Evolutionary conservation across 31 red algal species (phyloP).

Genomic region (Porphyra umbilicalis): DNA sequence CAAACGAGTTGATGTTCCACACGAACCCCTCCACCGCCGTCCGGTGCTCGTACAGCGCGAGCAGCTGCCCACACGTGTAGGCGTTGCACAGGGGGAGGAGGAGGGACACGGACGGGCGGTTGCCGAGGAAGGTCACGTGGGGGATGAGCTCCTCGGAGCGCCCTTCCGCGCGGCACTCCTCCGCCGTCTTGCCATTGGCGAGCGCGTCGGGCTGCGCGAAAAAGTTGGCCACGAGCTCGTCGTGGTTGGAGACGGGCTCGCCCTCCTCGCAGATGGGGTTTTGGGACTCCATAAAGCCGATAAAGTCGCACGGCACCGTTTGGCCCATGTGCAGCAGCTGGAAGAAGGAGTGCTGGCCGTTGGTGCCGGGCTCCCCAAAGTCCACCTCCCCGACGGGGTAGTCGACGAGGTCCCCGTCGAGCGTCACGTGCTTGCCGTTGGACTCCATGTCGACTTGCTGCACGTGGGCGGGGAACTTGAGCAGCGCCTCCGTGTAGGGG

Average conservation of each 20-base stretch:
- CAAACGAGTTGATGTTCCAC: conserved; percentile 97
- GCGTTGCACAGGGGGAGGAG: conserved; percentile 44
- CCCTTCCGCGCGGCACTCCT: conserved; percentile 59
- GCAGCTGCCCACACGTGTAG: conserved; percentile 55
- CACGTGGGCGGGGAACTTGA: conserved; percentile 88
- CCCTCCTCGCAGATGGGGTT: conserved; percentile 38
- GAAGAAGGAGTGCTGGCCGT: conserved; percentile 98
- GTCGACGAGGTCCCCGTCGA: conserved; percentile 59
- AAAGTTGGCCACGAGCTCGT: conserved; percentile 95
- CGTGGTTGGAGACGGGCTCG: conserved; percentile 85
- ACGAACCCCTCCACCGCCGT: conserved; percentile 84
- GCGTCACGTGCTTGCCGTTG: conserved; percentile 89
- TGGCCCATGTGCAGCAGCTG: conserved; percentile 96
- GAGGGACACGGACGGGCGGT: conserved; percentile 62
- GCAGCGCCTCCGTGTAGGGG: conserved; percentile 84
- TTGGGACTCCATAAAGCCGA: conserved; percentile 75
- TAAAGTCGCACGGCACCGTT: conserved; percentile 90
- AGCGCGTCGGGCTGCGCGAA: conserved; percentile 96
- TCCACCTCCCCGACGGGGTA: conserved; percentile 53
- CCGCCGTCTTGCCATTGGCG: conserved; percentile 70
- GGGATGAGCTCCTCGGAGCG: conserved; percentile 61
- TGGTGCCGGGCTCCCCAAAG: conserved; percentile 98
- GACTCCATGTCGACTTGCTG: conserved; percentile 99
- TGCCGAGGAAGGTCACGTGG: conserved; percentile 83
- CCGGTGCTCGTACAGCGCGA: conserved; percentile 93